These are phyloP conservation scores for Heliamphora exappendiculata DNA, from an alignment of 148 eudicot genomes.

Conservation along the genomic window DNA sequence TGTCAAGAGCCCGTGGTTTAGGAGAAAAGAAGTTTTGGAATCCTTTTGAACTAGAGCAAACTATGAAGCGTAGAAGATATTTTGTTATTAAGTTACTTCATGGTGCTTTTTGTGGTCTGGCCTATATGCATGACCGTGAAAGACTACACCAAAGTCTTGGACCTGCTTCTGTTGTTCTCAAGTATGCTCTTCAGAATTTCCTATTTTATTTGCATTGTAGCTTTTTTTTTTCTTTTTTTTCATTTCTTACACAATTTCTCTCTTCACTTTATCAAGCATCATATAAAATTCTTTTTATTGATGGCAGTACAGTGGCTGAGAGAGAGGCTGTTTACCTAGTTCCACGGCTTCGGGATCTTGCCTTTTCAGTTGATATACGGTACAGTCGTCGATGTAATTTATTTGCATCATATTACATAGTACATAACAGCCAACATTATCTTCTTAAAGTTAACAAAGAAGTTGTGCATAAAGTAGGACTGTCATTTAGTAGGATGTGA, in stretches of 20 bases:
- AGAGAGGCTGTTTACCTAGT: conserved; percentile 70
- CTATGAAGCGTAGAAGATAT: conserved; percentile 64
- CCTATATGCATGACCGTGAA: conserved; percentile 85
- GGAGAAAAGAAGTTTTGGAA: conserved; percentile 65
- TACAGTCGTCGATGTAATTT: conserved; percentile 16
- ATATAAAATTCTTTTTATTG: conserved; percentile 6
- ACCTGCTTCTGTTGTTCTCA: conserved; percentile 93
- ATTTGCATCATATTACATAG: background rate
- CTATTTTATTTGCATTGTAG: background rate
- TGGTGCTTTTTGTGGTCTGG: conserved; percentile 62
- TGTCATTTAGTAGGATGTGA: background rate
- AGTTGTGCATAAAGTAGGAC: background rate
- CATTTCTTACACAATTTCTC: background rate
- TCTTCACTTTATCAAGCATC: conserved; percentile 2
- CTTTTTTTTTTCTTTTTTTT: no score
- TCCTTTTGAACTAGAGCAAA: conserved; percentile 55
- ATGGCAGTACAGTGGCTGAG: conserved; percentile 69
- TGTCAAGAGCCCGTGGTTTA: conserved; percentile 29
- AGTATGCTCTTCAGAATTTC: conserved; percentile 41
- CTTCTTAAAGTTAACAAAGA: background rate
- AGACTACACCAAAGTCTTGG: conserved; percentile 98
- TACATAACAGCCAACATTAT: background rate
- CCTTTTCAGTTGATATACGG: conserved; percentile 95
- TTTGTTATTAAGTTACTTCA: conserved; percentile 64
- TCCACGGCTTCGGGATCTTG: conserved; percentile 90